phyloP scores from a whole-genome alignment of 495 filamentous ascomycete species.

The Terfezia claveryi region DNA sequence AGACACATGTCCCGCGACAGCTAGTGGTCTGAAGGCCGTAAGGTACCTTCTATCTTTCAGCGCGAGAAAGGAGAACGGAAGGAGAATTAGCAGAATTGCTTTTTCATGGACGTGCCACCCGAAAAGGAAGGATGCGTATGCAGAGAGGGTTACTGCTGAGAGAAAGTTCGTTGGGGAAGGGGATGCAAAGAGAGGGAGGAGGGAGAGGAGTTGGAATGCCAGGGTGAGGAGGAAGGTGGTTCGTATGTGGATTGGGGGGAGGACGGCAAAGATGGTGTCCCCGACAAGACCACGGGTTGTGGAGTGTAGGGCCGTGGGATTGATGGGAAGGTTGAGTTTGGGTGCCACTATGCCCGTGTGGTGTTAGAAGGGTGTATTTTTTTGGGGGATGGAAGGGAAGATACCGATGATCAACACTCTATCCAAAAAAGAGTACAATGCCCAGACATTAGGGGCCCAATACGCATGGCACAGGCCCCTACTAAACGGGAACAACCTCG shows the following conservation, averaged over 20 bases:
- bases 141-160: slow-evolving; percentile 78
- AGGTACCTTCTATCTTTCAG: slow-evolving; percentile 81
- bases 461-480: slow-evolving; percentile 89
- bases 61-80: slow-evolving; percentile 86
- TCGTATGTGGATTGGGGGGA: slow-evolving; percentile 63
- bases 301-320: slow-evolving; percentile 53
- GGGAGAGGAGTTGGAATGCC: slow-evolving; percentile 51
- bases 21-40: slow-evolving; percentile 74
- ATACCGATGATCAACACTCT: slow-evolving; percentile 56
- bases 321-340: slow-evolving; percentile 46
- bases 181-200: slow-evolving; percentile 58
- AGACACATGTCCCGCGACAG: slow-evolving; percentile 82
- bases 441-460: slow-evolving; percentile 96
- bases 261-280: slow-evolving; percentile 83
- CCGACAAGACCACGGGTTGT: slow-evolving; percentile 84
- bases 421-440: slow-evolving; percentile 83
- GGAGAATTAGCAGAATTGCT: slow-evolving; percentile 78
- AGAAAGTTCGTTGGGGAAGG: slow-evolving; percentile 78
- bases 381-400: background rate
- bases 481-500: slow-evolving; percentile 80
- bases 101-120: slow-evolving; percentile 99
- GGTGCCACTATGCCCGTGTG: slow-evolving; percentile 42
- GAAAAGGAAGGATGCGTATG: slow-evolving; percentile 89
- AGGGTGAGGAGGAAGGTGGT: slow-evolving; percentile 67
- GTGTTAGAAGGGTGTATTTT: slow-evolving; percentile 7